Percentiles rank a stretch among this genome's conserved stretches.
phyloP scores from a whole-genome alignment of 1,284 basidiomycete species.

The Meira miltonrushii region DNA sequence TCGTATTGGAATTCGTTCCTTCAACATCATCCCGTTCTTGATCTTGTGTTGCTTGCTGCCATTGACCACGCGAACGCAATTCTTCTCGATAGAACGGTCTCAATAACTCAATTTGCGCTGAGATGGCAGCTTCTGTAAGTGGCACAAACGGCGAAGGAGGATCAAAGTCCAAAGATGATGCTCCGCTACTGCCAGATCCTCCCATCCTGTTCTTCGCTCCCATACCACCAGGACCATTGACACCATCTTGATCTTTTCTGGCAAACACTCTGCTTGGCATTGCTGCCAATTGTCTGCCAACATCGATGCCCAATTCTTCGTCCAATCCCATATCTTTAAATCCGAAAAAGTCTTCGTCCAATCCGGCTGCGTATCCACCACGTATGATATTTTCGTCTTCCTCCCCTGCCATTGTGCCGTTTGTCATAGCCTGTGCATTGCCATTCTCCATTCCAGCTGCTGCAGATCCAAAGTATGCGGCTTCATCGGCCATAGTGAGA shows the following conservation, averaged over 20 bases:
- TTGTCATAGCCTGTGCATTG: too few relatives aligned
- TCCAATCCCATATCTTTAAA: constrained; percentile 82
- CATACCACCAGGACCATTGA: background rate
- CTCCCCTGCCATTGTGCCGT: too few relatives aligned
- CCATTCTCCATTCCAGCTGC: background rate
- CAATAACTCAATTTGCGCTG: constrained; percentile 77
- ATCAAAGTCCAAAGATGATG: constrained; percentile 58
- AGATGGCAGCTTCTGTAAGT: constrained; percentile 63
- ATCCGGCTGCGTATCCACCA: constrained; percentile 77
- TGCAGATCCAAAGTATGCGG: constrained; percentile 39
- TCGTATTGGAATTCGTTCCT: constrained; percentile 9
- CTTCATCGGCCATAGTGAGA: constrained; percentile 60
- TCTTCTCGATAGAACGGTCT: constrained; percentile 62
- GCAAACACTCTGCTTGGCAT: background rate
- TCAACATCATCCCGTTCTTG: constrained; percentile 15
- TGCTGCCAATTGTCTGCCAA: constrained; percentile 1
- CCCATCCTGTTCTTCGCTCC: background rate
- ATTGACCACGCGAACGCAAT: constrained; percentile 13
- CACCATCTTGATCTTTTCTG: background rate
- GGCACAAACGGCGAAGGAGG: constrained; percentile 74
- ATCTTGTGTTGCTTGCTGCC: background rate
- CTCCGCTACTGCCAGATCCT: background rate
- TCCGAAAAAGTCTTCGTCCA: constrained; percentile 91
- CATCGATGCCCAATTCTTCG: constrained; percentile 73
- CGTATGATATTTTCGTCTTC: constrained; percentile 51